Evolutionary conservation across 1,284 basidiomycete species (phyloP).

Genomic region (Apiotrichum brassicae): DNA sequence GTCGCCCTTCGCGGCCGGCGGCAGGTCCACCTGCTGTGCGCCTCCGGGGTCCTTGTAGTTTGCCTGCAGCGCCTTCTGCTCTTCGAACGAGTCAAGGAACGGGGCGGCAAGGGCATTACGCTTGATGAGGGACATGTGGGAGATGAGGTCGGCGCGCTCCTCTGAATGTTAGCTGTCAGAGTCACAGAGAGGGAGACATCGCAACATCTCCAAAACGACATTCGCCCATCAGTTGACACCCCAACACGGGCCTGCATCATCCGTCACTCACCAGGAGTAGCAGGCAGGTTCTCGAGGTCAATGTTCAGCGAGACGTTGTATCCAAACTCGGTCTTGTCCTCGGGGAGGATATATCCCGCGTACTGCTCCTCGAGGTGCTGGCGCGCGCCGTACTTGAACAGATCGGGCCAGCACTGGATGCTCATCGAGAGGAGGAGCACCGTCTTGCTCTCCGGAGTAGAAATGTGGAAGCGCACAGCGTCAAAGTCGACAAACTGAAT

Average conservation of each 20-base stretch:
- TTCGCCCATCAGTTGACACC: background rate
- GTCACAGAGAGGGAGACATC: too few species aligned
- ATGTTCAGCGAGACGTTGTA: slow-evolving; percentile 84
- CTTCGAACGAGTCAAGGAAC: slow-evolving; percentile 80
- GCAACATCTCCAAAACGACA: too few species aligned
- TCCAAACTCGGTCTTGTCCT: slow-evolving; percentile 60
- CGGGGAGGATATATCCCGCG: slow-evolving; percentile 54
- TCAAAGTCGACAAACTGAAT: slow-evolving; percentile 97
- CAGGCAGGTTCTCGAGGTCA: slow-evolving; percentile 77
- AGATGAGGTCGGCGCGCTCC: slow-evolving; percentile 69
- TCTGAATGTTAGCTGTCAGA: slow-evolving; percentile 52
- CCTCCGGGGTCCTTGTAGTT: slow-evolving; percentile 42
- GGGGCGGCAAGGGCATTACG: slow-evolving; percentile 92
- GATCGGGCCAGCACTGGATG: slow-evolving; percentile 94
- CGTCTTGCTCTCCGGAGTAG: slow-evolving; percentile 73
- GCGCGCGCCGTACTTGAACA: slow-evolving; percentile 77
- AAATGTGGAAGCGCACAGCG: slow-evolving; percentile 88
- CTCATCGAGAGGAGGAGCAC: slow-evolving; percentile 85
- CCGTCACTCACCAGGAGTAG: slow-evolving; percentile 62
- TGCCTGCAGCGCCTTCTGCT: slow-evolving; percentile 79
- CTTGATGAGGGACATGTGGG: slow-evolving; percentile 79
- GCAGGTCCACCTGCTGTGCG: slow-evolving; percentile 47
- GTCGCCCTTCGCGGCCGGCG: slow-evolving; percentile 58
- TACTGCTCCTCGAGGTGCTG: slow-evolving; percentile 81
- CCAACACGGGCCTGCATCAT: background rate